Evolutionary conservation across 2,329 filamentous ascomycete species (phyloP).

Genomic region (Neocucurbitaria cava): DNA sequence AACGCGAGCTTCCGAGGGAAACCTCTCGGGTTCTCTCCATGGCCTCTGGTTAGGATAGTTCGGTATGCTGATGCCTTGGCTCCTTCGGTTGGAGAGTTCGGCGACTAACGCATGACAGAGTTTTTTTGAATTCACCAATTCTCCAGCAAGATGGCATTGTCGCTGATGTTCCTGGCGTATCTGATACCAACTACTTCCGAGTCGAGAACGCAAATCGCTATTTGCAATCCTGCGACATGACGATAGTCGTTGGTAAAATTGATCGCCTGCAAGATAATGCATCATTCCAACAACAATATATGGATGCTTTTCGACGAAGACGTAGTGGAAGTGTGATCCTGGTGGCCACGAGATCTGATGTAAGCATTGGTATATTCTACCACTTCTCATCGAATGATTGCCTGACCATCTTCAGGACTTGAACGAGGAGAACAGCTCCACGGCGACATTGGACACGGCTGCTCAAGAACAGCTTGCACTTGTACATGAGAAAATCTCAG

Average conservation of each 20-base stretch:
- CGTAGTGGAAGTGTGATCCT: conserved; percentile 27
- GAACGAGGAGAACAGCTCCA: conserved; percentile 6
- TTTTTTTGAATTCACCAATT: conserved; percentile 10
- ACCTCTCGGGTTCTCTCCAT: conserved; percentile 21
- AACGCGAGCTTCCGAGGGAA: conserved; percentile 17
- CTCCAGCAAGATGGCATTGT: conserved; percentile 17
- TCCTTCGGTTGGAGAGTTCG: not conserved
- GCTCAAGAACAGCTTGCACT: conserved; percentile 3
- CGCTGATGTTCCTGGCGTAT: conserved; percentile 24
- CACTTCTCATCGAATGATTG: not conserved
- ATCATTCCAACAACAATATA: conserved; percentile 11
- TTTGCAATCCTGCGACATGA: conserved; percentile 24
- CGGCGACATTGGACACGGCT: conserved; percentile 1
- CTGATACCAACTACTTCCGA: conserved; percentile 20
- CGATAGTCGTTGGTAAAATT: conserved; percentile 26
- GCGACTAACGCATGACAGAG: not conserved
- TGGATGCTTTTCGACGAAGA: conserved; percentile 21
- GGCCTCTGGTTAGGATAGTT: conserved; percentile 29
- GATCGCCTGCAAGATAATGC: conserved; percentile 15
- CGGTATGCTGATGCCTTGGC: not conserved
- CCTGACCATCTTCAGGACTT: conserved; percentile 4
- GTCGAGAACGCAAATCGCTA: conserved; percentile 15
- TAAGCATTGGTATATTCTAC: not conserved
- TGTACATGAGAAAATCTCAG: not conserved
- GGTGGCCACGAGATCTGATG: conserved; percentile 27